A percentile compares a stretch with the other conserved stretches of the same genome.
phyloP scores from a whole-genome alignment of 2,329 filamentous ascomycete species.

The Xylariaceae sp. region DNA sequence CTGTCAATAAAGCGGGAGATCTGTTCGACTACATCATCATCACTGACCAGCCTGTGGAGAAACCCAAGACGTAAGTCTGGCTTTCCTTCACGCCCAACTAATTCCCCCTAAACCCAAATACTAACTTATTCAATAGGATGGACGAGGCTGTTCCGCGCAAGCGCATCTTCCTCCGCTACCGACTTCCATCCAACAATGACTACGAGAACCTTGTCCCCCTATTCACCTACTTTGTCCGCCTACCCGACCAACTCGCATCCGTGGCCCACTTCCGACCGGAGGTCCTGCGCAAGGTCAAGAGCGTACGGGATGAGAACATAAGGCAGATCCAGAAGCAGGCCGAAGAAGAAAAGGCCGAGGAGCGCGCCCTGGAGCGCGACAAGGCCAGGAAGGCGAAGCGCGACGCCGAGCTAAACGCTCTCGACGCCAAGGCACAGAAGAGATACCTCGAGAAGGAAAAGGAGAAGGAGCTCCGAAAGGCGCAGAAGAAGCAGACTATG shows the following conservation, averaged over 20 bases:
- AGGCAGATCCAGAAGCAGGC: conserved; percentile 71
- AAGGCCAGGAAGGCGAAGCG: conserved; percentile 83
- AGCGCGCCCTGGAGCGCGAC: conserved; percentile 65
- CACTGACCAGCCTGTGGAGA: conserved; percentile 82
- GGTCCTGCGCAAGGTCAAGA: conserved; percentile 77
- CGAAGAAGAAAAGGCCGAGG: conserved; percentile 76
- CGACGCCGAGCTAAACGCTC: conserved; percentile 69
- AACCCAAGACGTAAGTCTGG: conserved; percentile 65
- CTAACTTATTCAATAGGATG: conserved; percentile 47
- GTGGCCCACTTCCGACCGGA: conserved; percentile 82
- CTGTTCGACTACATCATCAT: conserved; percentile 81
- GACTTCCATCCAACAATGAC: conserved; percentile 58
- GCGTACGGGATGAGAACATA: conserved; percentile 73
- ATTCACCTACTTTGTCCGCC: conserved; percentile 73
- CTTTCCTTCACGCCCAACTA: not conserved
- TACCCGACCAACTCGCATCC: conserved; percentile 75
- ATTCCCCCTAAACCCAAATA: conserved; percentile 4
- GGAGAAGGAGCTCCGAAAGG: conserved; percentile 61
- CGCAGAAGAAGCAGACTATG: conserved; percentile 49
- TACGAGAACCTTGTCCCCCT: conserved; percentile 65
- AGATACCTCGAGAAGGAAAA: conserved; percentile 77
- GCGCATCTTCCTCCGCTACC: conserved; percentile 73
- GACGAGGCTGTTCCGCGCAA: conserved; percentile 82
- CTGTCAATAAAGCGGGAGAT: conserved; percentile 71
- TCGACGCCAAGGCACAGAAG: conserved; percentile 79